A percentile compares a stretch with the other conserved stretches of the same genome.
Evolutionary conservation across 495 filamentous ascomycete species (phyloP).

Genomic region (Aspergillus sparsus): DNA sequence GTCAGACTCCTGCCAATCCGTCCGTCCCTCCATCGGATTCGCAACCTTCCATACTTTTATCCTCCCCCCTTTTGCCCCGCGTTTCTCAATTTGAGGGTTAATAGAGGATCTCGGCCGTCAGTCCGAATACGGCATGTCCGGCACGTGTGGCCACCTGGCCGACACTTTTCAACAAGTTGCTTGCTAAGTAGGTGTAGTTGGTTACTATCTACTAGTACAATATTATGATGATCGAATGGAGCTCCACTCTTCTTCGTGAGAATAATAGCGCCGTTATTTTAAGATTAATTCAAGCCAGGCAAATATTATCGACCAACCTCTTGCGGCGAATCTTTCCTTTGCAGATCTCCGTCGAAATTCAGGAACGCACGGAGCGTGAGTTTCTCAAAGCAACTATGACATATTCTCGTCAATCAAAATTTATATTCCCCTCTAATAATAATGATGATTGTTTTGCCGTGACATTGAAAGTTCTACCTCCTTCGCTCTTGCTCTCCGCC

Average conservation of each 20-base stretch:
- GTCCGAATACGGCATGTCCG: conserved; percentile 11
- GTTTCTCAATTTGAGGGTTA: conserved; percentile 4
- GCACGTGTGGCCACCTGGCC: conserved; percentile 14
- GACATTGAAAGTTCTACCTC: no score
- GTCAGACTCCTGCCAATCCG: not conserved
- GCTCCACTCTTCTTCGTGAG: no score
- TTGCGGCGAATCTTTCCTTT: no score
- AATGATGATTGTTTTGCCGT: no score
- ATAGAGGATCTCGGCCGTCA: conserved; percentile 5
- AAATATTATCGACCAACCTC: no score
- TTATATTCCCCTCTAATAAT: not conserved
- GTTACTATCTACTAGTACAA: not conserved
- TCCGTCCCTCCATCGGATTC: not conserved
- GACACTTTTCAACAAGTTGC: conserved; percentile 7
- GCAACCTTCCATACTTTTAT: conserved; percentile 3
- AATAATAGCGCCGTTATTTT: no score
- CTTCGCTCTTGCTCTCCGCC: no score
- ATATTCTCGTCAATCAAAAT: not conserved
- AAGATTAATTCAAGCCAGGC: no score
- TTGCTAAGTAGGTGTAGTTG: not conserved
- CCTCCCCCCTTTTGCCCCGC: conserved; percentile 18
- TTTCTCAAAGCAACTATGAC: not conserved
- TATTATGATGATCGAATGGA: no score
- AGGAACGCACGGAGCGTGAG: no score
- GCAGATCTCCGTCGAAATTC: no score